Evolutionary conservation across 129 eudicot genomes (phyloP).

Genomic region (Chrysanthemum seticuspe): DNA sequence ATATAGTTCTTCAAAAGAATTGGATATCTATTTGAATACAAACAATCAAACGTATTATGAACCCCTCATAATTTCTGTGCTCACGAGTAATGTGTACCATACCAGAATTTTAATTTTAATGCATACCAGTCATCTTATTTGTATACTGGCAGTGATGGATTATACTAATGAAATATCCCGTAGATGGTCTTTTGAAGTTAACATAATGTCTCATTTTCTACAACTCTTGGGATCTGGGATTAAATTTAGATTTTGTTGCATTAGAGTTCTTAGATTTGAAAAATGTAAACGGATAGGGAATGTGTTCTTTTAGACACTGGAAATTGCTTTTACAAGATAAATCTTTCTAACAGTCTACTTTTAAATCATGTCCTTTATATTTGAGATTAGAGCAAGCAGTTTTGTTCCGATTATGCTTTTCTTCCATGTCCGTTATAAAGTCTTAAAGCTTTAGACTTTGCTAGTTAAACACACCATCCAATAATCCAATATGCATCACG

Average conservation of each 20-base stretch:
- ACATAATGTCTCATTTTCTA: neutral
- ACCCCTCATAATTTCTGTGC: too few relatives aligned
- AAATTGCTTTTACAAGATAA: neutral
- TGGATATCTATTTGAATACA: neutral
- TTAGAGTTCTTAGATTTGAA: neutral
- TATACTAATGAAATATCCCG: neutral
- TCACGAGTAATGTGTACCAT: too few relatives aligned
- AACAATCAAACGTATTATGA: too few relatives aligned
- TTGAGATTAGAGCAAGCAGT: neutral
- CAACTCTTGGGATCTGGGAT: neutral
- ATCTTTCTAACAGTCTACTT: neutral
- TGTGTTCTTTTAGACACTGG: neutral
- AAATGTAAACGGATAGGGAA: neutral
- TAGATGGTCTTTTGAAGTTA: neutral
- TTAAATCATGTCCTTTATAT: neutral
- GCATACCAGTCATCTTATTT: too few relatives aligned
- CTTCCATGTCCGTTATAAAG: too few relatives aligned
- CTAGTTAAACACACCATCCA: too few relatives aligned
- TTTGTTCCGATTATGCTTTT: conserved; percentile 10
- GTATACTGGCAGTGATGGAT: neutral
- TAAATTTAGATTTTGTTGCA: neutral
- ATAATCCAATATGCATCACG: too few relatives aligned
- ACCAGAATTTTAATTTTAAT: too few relatives aligned
- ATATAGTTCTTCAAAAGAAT: neutral
- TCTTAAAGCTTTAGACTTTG: too few relatives aligned